Evolutionary conservation across 768 basidiomycete genomes (phyloP).

Genomic region (Leccinum truebloodii): DNA sequence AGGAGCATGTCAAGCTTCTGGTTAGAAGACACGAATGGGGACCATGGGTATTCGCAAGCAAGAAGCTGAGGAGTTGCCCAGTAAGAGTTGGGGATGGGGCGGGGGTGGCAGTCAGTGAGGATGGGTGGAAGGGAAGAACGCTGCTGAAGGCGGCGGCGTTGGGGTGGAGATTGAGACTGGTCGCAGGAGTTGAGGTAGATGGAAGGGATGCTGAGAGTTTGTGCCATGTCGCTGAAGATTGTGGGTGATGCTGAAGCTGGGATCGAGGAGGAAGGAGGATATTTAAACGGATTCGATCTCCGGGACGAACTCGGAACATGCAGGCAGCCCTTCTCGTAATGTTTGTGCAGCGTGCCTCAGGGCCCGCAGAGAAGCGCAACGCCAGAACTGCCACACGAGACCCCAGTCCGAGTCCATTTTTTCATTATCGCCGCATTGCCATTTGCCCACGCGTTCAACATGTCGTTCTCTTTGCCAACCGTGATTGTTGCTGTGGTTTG

Average conservation of each 20-base stretch:
- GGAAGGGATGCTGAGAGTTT: slow-evolving; percentile 8
- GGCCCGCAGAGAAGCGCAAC: slow-evolving; percentile 5
- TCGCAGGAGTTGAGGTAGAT: slow-evolving; percentile 12
- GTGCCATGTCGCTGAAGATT: slow-evolving; percentile 9
- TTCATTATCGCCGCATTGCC: slow-evolving; percentile 20
- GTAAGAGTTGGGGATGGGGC: slow-evolving; percentile 83
- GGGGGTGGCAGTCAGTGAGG: slow-evolving; percentile 26
- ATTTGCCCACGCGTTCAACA: slow-evolving; percentile 7
- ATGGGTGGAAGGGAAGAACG: slow-evolving; percentile 22
- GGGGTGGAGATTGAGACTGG: not conserved
- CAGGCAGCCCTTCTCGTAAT: slow-evolving; percentile 5
- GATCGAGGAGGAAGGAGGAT: not conserved
- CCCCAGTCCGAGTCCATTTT: slow-evolving; percentile 10
- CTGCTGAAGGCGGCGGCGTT: slow-evolving; percentile 8
- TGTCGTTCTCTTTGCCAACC: slow-evolving; percentile 9
- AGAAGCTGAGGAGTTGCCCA: slow-evolving; percentile 75
- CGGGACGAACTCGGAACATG: not conserved
- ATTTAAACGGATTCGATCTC: slow-evolving; percentile 18
- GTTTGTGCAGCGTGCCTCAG: slow-evolving; percentile 13
- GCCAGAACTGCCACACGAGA: slow-evolving; percentile 13
- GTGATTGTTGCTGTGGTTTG: not conserved
- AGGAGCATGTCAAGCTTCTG: slow-evolving; percentile 78
- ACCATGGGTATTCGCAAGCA: slow-evolving; percentile 83
- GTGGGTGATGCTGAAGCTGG: slow-evolving; percentile 4
- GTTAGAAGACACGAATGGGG: slow-evolving; percentile 50